These are phyloP conservation scores for Trichoderma orchidacearum DNA, from an alignment of 495 filamentous ascomycete genomes.

Conservation along the genomic window DNA sequence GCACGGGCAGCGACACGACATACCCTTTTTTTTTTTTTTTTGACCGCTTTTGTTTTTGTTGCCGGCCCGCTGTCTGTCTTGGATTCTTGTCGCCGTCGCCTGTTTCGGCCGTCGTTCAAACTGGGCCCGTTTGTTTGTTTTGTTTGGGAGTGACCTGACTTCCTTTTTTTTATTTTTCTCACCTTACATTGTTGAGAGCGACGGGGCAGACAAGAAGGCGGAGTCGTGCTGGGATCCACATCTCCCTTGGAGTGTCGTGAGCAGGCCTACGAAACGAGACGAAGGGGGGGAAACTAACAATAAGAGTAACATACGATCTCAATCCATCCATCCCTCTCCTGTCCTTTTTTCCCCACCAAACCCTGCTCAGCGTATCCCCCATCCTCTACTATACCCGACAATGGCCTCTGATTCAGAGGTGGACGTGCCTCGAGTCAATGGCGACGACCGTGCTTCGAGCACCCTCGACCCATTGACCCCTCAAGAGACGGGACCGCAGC, in stretches of 20 bases:
- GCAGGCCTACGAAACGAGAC: background rate
- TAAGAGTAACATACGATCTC: too few relatives aligned
- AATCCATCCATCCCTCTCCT: background rate
- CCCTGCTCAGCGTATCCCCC: background rate
- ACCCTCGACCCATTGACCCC: slow-evolving; percentile 25
- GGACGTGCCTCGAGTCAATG: slow-evolving; percentile 10
- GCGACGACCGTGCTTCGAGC: slow-evolving; percentile 10
- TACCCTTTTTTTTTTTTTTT: too few relatives aligned
- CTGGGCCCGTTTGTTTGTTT: too few relatives aligned
- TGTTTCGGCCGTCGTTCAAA: too few relatives aligned
- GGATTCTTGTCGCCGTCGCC: too few relatives aligned
- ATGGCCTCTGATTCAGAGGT: slow-evolving; percentile 13
- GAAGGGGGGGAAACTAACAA: too few relatives aligned
- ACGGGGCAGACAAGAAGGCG: background rate
- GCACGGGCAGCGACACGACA: too few relatives aligned
- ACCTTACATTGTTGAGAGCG: too few relatives aligned
- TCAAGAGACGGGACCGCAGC: slow-evolving; percentile 15
- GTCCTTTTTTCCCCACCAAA: background rate
- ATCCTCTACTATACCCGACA: too few relatives aligned
- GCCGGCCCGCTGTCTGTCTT: too few relatives aligned
- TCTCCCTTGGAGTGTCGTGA: background rate
- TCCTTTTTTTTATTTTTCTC: too few relatives aligned
- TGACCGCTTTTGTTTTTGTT: too few relatives aligned
- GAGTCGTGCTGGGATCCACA: background rate
- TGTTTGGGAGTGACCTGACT: background rate